Evolutionary conservation across 2,329 filamentous ascomycete species (phyloP).

Genomic region (Fusarium aywerte): DNA sequence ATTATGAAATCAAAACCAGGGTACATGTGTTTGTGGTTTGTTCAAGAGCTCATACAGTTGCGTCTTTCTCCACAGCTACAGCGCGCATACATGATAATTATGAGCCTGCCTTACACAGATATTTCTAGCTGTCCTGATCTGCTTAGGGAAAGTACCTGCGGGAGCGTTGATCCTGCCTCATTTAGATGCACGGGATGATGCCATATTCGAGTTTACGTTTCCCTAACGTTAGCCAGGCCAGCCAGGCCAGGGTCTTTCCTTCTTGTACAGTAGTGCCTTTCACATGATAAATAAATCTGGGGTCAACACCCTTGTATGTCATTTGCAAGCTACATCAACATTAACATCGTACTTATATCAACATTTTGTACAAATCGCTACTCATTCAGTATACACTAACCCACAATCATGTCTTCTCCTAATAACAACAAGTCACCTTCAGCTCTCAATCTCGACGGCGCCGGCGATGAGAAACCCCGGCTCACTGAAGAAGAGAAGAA

Average conservation of each 20-base stretch:
- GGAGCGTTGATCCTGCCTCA: not conserved
- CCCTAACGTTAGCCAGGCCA: slow-evolving; percentile 10
- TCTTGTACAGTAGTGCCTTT: slow-evolving; percentile 34
- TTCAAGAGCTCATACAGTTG: not conserved
- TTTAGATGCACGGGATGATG: not conserved
- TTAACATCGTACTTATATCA: not conserved
- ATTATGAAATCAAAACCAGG: no score
- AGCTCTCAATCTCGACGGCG: slow-evolving; percentile 39
- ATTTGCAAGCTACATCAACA: slow-evolving; percentile 32
- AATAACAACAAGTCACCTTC: slow-evolving; percentile 46
- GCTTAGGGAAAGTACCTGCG: not conserved
- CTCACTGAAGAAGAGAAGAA: slow-evolving; percentile 66
- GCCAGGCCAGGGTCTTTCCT: slow-evolving; percentile 33
- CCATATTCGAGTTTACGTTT: not conserved
- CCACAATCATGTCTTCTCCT: slow-evolving; percentile 45
- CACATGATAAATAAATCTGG: slow-evolving; percentile 49
- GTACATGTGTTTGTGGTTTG: no score
- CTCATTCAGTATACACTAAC: not conserved
- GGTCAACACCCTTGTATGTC: slow-evolving; percentile 48
- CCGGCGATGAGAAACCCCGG: slow-evolving; percentile 60
- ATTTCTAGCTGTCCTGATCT: not conserved
- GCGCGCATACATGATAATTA: no score
- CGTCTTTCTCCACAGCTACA: no score
- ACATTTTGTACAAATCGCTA: not conserved
- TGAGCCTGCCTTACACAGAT: not conserved